A percentile compares a stretch with the other conserved stretches of the same genome.
phyloP scores from a whole-genome alignment of 176 grass and related monocot genomes.

The Juncus inflexus region DNA sequence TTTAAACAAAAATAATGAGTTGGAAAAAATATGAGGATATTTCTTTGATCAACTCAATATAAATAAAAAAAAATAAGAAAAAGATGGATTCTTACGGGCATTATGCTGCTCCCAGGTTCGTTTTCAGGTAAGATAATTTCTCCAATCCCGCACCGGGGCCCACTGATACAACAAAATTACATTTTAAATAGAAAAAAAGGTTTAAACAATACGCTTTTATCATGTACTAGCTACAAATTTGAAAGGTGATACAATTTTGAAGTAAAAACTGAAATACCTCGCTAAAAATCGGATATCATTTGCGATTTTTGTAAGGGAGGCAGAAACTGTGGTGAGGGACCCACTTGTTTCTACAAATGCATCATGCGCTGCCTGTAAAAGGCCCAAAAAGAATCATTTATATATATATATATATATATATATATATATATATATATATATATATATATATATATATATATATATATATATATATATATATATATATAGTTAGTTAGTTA shows the following conservation, averaged over 20 bases:
- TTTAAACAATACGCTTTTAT: too few species aligned
- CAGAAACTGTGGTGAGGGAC: neutral
- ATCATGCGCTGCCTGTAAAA: conserved; percentile 21
- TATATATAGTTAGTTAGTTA: too few species aligned
- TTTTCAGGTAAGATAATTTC: neutral
- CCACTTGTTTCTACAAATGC: neutral
- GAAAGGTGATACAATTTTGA: too few species aligned
- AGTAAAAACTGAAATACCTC: conserved; percentile 26
- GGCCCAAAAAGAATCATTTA: too few species aligned
- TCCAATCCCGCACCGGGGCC: neutral
- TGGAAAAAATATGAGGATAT: neutral
- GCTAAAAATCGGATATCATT: neutral
- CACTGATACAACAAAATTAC: conserved; percentile 19
- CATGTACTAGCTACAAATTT: too few species aligned
- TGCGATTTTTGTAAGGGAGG: neutral
- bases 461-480: too few species aligned
- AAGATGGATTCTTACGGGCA: conserved; percentile 25
- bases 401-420: too few species aligned
- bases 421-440: too few species aligned
- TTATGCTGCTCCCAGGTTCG: neutral
- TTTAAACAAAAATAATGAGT: neutral
- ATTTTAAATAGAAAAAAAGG: too few species aligned
- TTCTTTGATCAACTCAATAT: neutral
- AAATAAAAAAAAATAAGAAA: neutral
- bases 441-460: too few species aligned